phyloP scores from a whole-genome alignment of 169 alveolate species.

The Blepharisma undulans region DNA sequence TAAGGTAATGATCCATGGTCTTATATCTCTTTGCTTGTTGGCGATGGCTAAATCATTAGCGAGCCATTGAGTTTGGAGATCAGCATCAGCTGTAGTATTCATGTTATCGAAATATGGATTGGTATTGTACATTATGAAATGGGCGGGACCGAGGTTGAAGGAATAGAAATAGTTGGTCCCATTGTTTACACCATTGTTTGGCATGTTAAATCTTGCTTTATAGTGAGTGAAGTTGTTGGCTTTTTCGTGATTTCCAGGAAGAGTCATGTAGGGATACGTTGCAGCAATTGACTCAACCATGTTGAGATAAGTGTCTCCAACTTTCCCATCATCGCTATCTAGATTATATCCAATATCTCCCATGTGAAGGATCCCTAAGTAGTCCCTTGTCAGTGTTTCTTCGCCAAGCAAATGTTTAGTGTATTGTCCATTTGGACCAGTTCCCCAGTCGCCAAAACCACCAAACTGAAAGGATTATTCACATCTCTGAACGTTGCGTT shows the following conservation, averaged over 20 bases:
- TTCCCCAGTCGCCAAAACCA: constrained; percentile 41
- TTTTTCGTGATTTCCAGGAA: constrained; percentile 36
- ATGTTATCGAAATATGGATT: not conserved
- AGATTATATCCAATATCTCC: constrained; percentile 33
- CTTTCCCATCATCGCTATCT: not conserved
- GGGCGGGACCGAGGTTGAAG: constrained; percentile 33
- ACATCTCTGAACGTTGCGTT: not conserved
- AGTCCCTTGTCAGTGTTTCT: not conserved
- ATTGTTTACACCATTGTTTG: not conserved
- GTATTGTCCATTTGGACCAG: constrained; percentile 32
- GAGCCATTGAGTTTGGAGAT: not conserved
- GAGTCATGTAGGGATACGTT: constrained; percentile 16
- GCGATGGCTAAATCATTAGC: not conserved
- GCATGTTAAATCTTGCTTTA: constrained; percentile 34
- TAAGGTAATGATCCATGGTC: constrained; percentile 38
- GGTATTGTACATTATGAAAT: constrained; percentile 29
- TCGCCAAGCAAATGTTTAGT: not conserved
- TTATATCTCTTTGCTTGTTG: constrained; percentile 11
- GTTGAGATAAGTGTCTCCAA: constrained; percentile 20
- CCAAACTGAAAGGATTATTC: not conserved
- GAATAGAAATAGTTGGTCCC: constrained; percentile 24
- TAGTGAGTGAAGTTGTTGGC: constrained; percentile 5
- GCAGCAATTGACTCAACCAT: constrained; percentile 29
- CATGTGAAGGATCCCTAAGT: constrained; percentile 4
- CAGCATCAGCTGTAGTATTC: not conserved